Base-by-base conservation (phyloP, 495 filamentous ascomycete genomes). In the Penicillium lividum region DNA sequence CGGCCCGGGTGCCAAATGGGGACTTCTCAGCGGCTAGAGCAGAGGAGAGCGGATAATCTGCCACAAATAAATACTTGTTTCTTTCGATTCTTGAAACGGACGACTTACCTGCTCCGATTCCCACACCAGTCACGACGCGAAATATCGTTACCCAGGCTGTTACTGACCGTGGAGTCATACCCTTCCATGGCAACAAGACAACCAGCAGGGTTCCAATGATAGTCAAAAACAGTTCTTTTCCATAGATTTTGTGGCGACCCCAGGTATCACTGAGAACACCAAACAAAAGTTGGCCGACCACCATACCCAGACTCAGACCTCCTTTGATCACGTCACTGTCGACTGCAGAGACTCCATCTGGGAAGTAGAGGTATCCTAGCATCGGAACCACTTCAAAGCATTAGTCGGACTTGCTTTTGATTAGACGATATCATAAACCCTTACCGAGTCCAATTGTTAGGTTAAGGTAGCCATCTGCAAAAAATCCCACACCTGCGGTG, bases 361-460 rank as follows among this genome's bases (percentile, higher is more conserved):
- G 49, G 54, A 53, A 61, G 7, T 61, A 61, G 27, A 61, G 54
- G 15, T 61, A 57, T 27, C 59, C 59, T 3, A 61, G 25, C 22
- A 61, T 54, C 0, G 59, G 59, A 28, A 61, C 54, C 25, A 61
- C 59, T 61, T 11, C 2, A 7, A 7, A 44, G 8, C 28, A 31
- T 33, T 15, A 8, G 27, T 45, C 25, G 47, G 44, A 51, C 15
- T 44, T 43, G 13, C 15, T 31, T 27, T 7, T 7, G 38, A 7
- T 36, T 6, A 31, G 6, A 8, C 7, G 11, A 22, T 30, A 54
- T 18, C 25, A 34, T 4, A 44, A 15, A 16, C 11, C 46, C 56
- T 34, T 56, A 65, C 63, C 59, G 9, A 65, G 63, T 40, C 63
- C 63, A 53, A 65, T 65, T 25, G 63, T 58, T 7, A 65, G 49